Base-by-base conservation (phyloP, 306 rosid species). In the Citrullus colocynthis region DNA sequence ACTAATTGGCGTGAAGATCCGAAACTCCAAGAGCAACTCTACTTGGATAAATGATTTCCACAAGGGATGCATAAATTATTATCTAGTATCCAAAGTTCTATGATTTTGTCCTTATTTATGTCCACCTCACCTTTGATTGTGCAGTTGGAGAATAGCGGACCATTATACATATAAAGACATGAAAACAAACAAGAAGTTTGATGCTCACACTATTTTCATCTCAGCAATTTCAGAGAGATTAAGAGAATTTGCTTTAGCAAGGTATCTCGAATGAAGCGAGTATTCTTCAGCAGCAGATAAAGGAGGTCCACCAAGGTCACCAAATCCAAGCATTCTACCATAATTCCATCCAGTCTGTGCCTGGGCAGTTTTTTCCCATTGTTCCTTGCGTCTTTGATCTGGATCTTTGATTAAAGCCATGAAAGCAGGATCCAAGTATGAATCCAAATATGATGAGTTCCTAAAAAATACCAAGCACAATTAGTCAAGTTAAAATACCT, bases 371-470 rank as follows among this genome's bases (percentile, higher is more conserved):
- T 91, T 92, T 87, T 92, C 97, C 99, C 97, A 95, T 73, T 90
- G 99, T 84, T 95, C 99, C 79, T 83, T 85, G 80, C 93, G 99
- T 83, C 96, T 90, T 87, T 92, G 90, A 83, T 95, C 99, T 32
- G 99, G 99, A 85, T 95, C 97, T 91, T 90, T 95, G 79, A 95
- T 92, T 85, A 95, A 88, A 69, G 99, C 91, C 99, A 95, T 92
- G 89, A 95, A 95, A 81, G 99, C 96, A 78, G 99, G 99, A 89
- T 95, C 99, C 85, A 95, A 84, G 87, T 60, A 89, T 67, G 97
- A 64, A 85, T 87, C 97, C 83, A 95, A 86, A 83, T 91, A 80
- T 66, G 99, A 78, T 16, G 97, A 86, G 78, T 82, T 92, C 97
- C 99, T 95, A 84, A 21, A 24, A 85, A 80, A 49, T 14, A 45